phyloP scores from a whole-genome alignment of 768 basidiomycete species.

The Infundibulicybe gibba region DNA sequence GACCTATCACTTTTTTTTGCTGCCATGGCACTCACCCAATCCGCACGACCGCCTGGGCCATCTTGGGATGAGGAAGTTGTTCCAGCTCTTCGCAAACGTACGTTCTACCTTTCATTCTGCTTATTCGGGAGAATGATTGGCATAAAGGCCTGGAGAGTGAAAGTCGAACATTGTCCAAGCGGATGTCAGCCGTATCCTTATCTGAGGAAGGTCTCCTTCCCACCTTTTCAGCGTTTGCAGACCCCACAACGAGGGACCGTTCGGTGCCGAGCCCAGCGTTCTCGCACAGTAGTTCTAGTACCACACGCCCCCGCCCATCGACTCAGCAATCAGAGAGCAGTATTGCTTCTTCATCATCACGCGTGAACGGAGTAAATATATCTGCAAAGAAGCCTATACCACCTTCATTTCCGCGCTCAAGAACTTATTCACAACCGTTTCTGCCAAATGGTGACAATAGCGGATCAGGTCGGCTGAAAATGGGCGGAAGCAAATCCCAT shows the following conservation, averaged over 20 bases:
- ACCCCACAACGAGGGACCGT: slow-evolving; percentile 2
- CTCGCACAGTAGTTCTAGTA: slow-evolving; percentile 16
- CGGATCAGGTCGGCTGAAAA: slow-evolving; percentile 24
- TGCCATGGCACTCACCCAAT: slow-evolving; percentile 41
- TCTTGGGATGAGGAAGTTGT: slow-evolving; percentile 85
- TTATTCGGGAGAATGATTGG: slow-evolving; percentile 8
- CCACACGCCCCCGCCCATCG: slow-evolving; percentile 6
- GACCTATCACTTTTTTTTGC: background rate
- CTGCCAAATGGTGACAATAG: slow-evolving; percentile 22
- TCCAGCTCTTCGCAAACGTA: slow-evolving; percentile 77
- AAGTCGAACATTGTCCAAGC: slow-evolving; percentile 71
- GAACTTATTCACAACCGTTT: slow-evolving; percentile 67
- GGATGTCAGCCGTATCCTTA: slow-evolving; percentile 73
- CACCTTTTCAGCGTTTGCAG: slow-evolving; percentile 10
- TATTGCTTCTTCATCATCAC: slow-evolving; percentile 16
- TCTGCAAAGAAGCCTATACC: slow-evolving; percentile 24
- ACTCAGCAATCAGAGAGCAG: slow-evolving; percentile 11
- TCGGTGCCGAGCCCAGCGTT: slow-evolving; percentile 11
- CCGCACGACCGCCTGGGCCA: slow-evolving; percentile 39
- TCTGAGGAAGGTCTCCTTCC: slow-evolving; percentile 45
- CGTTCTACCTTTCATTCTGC: slow-evolving; percentile 17
- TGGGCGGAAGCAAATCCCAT: slow-evolving; percentile 20
- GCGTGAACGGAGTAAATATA: slow-evolving; percentile 24
- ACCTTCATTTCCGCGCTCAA: slow-evolving; percentile 41
- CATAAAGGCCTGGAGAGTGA: slow-evolving; percentile 72